These are phyloP conservation scores for Silene noctiflora DNA, from an alignment of 179 eudicot genomes.

Conservation along the genomic window DNA sequence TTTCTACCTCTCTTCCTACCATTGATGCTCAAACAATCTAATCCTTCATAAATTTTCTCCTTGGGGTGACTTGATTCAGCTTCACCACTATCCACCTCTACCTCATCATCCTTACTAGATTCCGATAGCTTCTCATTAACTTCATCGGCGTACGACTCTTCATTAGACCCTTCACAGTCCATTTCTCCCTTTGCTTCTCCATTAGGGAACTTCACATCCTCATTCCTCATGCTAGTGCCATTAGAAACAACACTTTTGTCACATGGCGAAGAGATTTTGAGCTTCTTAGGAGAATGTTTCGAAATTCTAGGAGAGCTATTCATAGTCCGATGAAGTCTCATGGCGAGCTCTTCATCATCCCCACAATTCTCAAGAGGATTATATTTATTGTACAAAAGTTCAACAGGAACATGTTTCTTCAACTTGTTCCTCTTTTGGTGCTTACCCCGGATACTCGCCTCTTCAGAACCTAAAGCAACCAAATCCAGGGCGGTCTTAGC, in stretches of 20 bases:
- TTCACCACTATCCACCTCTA: constrained; percentile 39
- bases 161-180: constrained; percentile 36
- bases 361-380: constrained; percentile 39
- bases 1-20: constrained; percentile 72
- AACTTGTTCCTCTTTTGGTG: constrained; percentile 51
- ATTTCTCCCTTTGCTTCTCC: constrained; percentile 34
- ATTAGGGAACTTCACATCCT: constrained; percentile 29
- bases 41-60: constrained; percentile 35
- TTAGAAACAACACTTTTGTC: constrained; percentile 33
- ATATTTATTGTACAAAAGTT: constrained; percentile 50
- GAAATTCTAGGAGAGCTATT: constrained; percentile 75
- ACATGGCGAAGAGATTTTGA: constrained; percentile 31
- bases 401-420: constrained; percentile 68
- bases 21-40: constrained; percentile 33
- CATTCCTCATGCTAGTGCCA: constrained; percentile 28
- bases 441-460: constrained; percentile 33
- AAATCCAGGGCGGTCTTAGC: constrained; percentile 69
- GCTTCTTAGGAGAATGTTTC: constrained; percentile 49
- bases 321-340: constrained; percentile 55
- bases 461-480: constrained; percentile 48
- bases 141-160: too few relatives aligned
- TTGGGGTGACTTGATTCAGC: constrained; percentile 37
- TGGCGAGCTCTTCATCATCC: constrained; percentile 71
- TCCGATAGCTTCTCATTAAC: constrained; percentile 37
- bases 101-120: constrained; percentile 30